phyloP scores from a whole-genome alignment of 192 early-diverging fungal genomes.

The Pilobolus umbonatus region DNA sequence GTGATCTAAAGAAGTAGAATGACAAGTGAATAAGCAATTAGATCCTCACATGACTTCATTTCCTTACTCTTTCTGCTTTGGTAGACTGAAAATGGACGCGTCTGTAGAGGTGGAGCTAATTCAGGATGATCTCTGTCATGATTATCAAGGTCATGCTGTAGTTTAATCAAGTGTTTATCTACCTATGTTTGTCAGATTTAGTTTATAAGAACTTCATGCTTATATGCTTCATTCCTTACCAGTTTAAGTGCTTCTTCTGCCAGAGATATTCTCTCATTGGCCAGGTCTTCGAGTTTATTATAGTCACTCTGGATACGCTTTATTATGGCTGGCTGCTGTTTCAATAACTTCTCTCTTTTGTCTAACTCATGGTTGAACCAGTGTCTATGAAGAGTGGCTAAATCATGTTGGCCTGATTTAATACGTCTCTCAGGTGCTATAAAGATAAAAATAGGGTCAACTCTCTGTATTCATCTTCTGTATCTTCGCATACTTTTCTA shows the following conservation, averaged over 20 bases:
- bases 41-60: neutral
- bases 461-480: neutral
- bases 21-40: neutral
- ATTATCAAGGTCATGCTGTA: slow-evolving; percentile 25
- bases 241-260: slow-evolving; percentile 28
- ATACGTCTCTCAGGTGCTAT: slow-evolving; percentile 23
- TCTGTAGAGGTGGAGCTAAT: neutral
- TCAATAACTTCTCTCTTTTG: slow-evolving; percentile 18
- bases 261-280: slow-evolving; percentile 21
- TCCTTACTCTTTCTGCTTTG: slow-evolving; percentile 11
- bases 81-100: slow-evolving; percentile 1
- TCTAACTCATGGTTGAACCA: slow-evolving; percentile 23
- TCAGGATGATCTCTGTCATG: slow-evolving; percentile 18
- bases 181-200: no score
- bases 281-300: slow-evolving; percentile 19
- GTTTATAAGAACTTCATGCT: no score
- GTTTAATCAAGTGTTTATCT: slow-evolving; percentile 22
- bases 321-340: slow-evolving; percentile 26
- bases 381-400: slow-evolving; percentile 25
- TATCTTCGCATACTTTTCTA: neutral
- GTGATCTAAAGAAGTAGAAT: no score
- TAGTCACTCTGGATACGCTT: slow-evolving; percentile 25
- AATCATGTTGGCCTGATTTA: slow-evolving; percentile 16
- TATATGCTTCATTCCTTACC: no score
- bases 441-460: neutral